Evolutionary conservation across 164 flowering plant genomes (phyloP), one percentile per base, ranked within the genome.

Genomic region (Protea cynaroides): DNA sequence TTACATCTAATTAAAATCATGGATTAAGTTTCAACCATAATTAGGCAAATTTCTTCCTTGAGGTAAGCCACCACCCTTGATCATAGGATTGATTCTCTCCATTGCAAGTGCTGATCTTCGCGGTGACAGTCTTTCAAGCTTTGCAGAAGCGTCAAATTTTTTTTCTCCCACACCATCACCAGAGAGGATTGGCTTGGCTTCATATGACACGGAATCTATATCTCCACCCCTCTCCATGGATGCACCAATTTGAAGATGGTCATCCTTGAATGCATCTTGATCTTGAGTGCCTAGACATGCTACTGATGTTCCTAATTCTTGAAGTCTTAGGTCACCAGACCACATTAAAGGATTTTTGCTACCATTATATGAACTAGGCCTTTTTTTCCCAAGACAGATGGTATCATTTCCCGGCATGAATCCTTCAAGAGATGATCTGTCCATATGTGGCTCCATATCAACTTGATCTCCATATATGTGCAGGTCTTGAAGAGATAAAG

Each of bases 401-500:
- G 44, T 66, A 4, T 75, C 70, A 21, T 71, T 78, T n/a, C 25
- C 63, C 14, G 71, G 74, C 38, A 81, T 46, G 51, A 83, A 78
- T 3, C 75, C 79, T 47, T 78, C 79, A 22, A 79, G 74, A 8
- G 82, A 64, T 56, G 81, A 64, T 51, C 78, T 67, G 12, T 80
- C 82, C 56, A 78, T 69, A 55, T 78, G 76, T 59, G 75, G 79
- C 8, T 81, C 85, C 59, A 77, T 79, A 55, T 84, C 85, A 47
- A 81, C 68, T 23, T 81, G 86, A 29, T 81, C 84, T 46, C 87
- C 88, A 65, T 82, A 87, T 3, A 88, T 68, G 71, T 86, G 82
- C 12, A 91, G 87, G 74, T 94, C 96, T 84, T 89, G 96, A 69
- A 89, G 81, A n/a, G n/a, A n/a, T 51, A 82, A 82, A 25, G 91